A percentile compares a stretch with the other conserved stretches of the same genome.
Conservation (phyloP, 73 alveolate genomes). For the Paramecium tetraurelia region DNA sequence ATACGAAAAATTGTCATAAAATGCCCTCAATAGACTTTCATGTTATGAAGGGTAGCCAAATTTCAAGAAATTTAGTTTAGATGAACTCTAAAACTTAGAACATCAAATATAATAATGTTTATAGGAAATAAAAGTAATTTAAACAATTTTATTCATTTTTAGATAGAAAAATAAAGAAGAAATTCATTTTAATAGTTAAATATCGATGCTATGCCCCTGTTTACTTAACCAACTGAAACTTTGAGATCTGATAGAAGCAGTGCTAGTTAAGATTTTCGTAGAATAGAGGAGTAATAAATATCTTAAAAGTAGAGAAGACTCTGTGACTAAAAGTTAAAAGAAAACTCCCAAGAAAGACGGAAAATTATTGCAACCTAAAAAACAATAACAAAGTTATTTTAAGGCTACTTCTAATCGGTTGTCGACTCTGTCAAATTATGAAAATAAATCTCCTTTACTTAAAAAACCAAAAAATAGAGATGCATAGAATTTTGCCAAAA, state of each 20-base stretch:
- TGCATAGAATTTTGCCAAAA: neutral
- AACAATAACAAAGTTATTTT: neutral
- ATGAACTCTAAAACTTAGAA: neutral
- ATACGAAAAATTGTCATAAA: neutral
- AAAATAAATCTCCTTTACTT: neutral
- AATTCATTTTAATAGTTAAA: neutral
- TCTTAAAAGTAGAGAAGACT: neutral
- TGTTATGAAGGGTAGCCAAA: constrained; percentile 20
- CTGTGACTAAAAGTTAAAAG: neutral
- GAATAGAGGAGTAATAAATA: neutral
- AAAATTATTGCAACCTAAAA: neutral
- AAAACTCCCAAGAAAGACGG: neutral
- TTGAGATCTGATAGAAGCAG: constrained; percentile 22
- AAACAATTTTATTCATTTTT: neutral
- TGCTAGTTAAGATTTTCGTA: neutral
- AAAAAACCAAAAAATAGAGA: neutral
- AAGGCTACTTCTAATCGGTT: neutral
- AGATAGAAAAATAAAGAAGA: constrained; percentile 9
- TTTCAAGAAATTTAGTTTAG: neutral
- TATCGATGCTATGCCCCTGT: neutral
- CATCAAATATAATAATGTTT: neutral
- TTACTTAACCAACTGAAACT: neutral
- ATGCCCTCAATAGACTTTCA: neutral
- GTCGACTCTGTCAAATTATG: neutral
- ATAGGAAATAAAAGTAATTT: neutral